Base-by-base conservation (phyloP, 2,329 filamentous ascomycete species). In the Penicillium verrucosum region DNA sequence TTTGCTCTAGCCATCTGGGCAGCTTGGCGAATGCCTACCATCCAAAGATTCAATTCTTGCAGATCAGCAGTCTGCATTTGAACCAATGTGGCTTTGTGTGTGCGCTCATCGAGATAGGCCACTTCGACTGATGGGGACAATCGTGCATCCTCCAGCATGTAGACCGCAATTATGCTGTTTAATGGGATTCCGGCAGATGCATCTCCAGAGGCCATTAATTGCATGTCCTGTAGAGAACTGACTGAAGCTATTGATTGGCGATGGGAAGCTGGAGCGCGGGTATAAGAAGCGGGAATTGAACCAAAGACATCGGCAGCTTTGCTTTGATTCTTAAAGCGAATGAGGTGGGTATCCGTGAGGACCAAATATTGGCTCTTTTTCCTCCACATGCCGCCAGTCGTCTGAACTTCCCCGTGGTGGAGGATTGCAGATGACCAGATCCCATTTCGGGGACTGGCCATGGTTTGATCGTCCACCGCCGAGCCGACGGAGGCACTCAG, bases 301-400 rank as follows among this genome's bases (percentile, higher is more conserved):
- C 81, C 79, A 63, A 89, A 89, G 38, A 80, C 76, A 56, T 89
- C 87, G 29, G 81, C 78, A 12, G 87, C 87, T 69, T 87, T 87
- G 43, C 78, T 75, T 63, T 88, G 85, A 65, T 77, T 87, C 71
- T 89, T 88, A 76, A 87, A 89, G 12, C 87, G 81, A 53, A 89
- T 74, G 54, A 90, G 74, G 70, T 89, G 85, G 6, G 81, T 83
- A 61, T 89, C 87, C 7, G 86, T 90, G 61, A 90, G 76, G 14
- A 89, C 87, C 53, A 90, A 75, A 65, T 88, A 90, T 69, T 89
- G 86, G 72, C 82, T 87, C 75, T 86, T 88, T 75, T 88, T 89
- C 69, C 86, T 79, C 73, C 89, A 88, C 80, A 89, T 84, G 58
- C 84, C 83, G 54, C 83, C 86, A 47, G 84, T 85, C 12, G 85